Conservation (phyloP, 1,284 basidiomycete species). For the Marasmius fiardii region DNA sequence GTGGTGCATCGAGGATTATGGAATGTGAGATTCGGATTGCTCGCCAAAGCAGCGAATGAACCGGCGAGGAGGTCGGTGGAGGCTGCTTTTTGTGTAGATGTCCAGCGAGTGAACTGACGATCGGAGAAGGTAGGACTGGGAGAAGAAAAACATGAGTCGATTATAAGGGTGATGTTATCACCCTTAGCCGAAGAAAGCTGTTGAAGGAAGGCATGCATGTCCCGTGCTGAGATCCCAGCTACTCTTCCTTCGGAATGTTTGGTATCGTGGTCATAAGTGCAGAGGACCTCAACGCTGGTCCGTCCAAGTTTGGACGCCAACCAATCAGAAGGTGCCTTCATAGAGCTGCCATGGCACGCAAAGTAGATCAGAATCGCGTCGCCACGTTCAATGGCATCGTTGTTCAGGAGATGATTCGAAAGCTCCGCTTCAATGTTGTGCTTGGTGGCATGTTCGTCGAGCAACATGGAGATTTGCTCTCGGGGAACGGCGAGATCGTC, state of each 20-base stretch:
- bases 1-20: constrained; percentile 36
- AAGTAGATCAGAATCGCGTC: constrained; percentile 68
- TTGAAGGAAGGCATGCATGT: constrained; percentile 52
- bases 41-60: constrained; percentile 41
- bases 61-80: constrained; percentile 49
- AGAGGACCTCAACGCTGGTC: constrained; percentile 52
- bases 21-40: constrained; percentile 42
- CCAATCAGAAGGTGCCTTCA: constrained; percentile 55
- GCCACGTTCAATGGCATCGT: constrained; percentile 50
- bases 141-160: constrained; percentile 62
- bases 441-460: constrained; percentile 58
- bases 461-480: constrained; percentile 52
- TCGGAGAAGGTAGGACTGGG: constrained; percentile 34
- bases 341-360: constrained; percentile 61
- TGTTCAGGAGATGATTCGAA: constrained; percentile 56
- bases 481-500: constrained; percentile 53
- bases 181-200: constrained; percentile 56
- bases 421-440: constrained; percentile 55
- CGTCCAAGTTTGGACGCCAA: constrained; percentile 32
- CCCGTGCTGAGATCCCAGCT: constrained; percentile 63
- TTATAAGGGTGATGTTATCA: constrained; percentile 62
- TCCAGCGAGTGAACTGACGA: constrained; percentile 50
- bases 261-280: constrained; percentile 60
- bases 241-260: constrained; percentile 42
- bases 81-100: constrained; percentile 46